Conservation (phyloP, 371 early-diverging fungal genomes). For the Lichtheimia hyalospora region DNA sequence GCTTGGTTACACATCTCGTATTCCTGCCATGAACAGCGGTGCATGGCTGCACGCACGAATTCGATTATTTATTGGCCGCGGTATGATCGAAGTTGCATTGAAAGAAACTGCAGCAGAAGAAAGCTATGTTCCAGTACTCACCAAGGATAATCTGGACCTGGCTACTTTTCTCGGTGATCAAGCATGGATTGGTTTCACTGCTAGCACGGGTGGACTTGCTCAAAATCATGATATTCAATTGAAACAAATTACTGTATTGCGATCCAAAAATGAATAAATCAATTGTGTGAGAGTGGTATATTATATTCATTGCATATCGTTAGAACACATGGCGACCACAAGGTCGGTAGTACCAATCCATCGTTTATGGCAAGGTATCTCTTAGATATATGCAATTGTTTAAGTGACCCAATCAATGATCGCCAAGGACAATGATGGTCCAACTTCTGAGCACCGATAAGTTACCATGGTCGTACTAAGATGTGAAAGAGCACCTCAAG, state of each 20-base stretch:
- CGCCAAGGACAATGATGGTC: too few species aligned
- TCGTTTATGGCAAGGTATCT: too few species aligned
- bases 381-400: too few species aligned
- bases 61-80: constrained; percentile 8
- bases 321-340: too few species aligned
- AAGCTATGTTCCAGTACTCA: constrained; percentile 25
- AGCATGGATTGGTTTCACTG: constrained; percentile 52
- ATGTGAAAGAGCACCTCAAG: too few species aligned
- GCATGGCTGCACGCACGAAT: constrained; percentile 29
- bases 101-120: constrained; percentile 11
- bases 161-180: constrained; percentile 19
- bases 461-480: too few species aligned
- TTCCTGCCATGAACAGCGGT: constrained; percentile 41
- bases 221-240: constrained; percentile 45
- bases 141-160: constrained; percentile 8
- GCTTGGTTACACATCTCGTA: constrained; percentile 36
- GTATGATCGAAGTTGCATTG: constrained; percentile 18
- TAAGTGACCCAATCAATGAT: too few species aligned
- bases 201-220: constrained; percentile 53
- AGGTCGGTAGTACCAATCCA: too few species aligned
- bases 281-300: too few species aligned
- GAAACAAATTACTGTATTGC: background rate
- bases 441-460: too few species aligned
- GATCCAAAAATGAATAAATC: too few species aligned
- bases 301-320: too few species aligned